Percentiles rank a stretch among this genome's conserved stretches.
Evolutionary conservation across 1,139 yeast genomes (phyloP).

Genomic region (Zhuliangozyma parablackwelliae): DNA sequence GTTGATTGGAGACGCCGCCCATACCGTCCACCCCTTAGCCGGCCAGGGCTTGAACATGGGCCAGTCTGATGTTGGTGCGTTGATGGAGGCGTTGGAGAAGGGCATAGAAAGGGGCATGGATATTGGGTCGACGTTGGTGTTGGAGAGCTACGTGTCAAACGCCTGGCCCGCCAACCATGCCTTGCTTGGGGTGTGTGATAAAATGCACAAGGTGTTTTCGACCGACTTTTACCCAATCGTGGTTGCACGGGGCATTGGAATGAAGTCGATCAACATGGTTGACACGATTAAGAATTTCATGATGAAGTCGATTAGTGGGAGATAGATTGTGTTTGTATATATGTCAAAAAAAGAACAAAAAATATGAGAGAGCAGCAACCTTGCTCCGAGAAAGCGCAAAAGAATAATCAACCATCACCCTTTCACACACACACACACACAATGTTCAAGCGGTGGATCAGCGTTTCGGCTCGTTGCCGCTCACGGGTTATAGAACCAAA

Average conservation of each 20-base stretch:
- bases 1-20: conserved; percentile 96
- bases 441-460: too few species aligned
- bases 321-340: conserved; percentile 9
- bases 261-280: conserved; percentile 60
- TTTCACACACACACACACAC: too few species aligned
- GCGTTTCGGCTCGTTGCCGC: too few species aligned
- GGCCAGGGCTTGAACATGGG: conserved; percentile 99
- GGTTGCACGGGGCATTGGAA: conserved; percentile 68
- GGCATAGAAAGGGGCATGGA: conserved; percentile 81
- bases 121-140: conserved; percentile 75
- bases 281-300: conserved; percentile 55
- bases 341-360: not conserved
- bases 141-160: conserved; percentile 81
- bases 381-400: too few species aligned
- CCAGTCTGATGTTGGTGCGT: conserved; percentile 81
- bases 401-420: too few species aligned
- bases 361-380: too few species aligned
- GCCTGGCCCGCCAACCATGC: conserved; percentile 78
- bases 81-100: conserved; percentile 63
- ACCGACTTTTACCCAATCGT: conserved; percentile 74
- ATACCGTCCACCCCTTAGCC: conserved; percentile 93
- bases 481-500: too few species aligned
- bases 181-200: conserved; percentile 84
- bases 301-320: conserved; percentile 32
- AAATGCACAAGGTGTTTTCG: conserved; percentile 81